Percentiles rank a stretch among this genome's conserved stretches.
Evolutionary conservation across 768 basidiomycete species (phyloP).

Genomic region (Trichaptum fuscoviolaceum): DNA sequence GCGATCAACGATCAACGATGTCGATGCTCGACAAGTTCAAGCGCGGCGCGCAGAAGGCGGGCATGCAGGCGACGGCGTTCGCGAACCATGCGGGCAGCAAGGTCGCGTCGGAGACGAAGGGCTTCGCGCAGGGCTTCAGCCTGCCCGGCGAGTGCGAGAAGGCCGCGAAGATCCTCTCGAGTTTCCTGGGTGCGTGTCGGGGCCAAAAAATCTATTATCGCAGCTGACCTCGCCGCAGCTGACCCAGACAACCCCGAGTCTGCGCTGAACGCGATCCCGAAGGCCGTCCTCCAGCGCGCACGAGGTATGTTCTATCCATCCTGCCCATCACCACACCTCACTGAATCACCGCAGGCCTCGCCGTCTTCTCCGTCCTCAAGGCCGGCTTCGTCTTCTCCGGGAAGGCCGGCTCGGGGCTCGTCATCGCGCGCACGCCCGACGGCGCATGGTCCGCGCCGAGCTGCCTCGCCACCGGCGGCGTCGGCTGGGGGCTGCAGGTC

Average conservation of each 20-base stretch:
- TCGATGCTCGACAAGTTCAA: constrained; percentile 78
- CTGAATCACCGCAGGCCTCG: constrained; percentile 56
- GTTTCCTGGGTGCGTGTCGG: constrained; percentile 76
- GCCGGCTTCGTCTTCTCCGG: constrained; percentile 95
- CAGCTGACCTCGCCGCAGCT: no score
- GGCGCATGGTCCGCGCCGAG: constrained; percentile 97
- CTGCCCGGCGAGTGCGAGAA: constrained; percentile 93
- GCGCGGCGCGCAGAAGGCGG: constrained; percentile 75
- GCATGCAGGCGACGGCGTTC: constrained; percentile 74
- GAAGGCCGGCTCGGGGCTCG: constrained; percentile 88
- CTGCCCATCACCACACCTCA: constrained; percentile 6
- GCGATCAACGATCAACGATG: no score
- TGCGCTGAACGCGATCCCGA: constrained; percentile 91
- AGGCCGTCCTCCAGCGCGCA: constrained; percentile 83
- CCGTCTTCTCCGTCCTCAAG: constrained; percentile 90
- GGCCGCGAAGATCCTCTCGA: constrained; percentile 84
- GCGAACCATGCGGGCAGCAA: constrained; percentile 60
- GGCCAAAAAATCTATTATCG: no score
- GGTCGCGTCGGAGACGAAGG: constrained; percentile 68
- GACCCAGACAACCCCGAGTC: constrained; percentile 84
- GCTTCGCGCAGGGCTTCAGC: constrained; percentile 80
- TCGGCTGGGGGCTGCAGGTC: constrained; percentile 93
- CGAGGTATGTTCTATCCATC: constrained; percentile 50
- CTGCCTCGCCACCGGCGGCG: constrained; percentile 93
- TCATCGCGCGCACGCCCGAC: constrained; percentile 88